A percentile compares a stretch with the other conserved stretches of the same genome.
phyloP scores from a whole-genome alignment of 495 filamentous ascomycete species.

The Penicilliopsis zonata region DNA sequence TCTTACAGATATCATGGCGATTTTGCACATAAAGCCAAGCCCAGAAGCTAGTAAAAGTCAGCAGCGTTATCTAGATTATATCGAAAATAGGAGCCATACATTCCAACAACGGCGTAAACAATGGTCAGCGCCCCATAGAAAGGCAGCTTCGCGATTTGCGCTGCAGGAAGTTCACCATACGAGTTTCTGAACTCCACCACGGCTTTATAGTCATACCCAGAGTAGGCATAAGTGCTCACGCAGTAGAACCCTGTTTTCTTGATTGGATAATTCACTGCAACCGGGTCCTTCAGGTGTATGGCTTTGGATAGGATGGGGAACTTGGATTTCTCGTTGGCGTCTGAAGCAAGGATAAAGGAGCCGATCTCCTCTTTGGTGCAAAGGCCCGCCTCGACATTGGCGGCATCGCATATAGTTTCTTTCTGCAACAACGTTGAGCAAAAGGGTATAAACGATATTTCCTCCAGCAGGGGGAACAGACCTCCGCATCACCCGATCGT shows the following conservation, averaged over 20 bases:
- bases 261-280: slow-evolving; percentile 67
- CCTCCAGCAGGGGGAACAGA: slow-evolving; percentile 6
- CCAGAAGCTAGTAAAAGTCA: slow-evolving; percentile 57
- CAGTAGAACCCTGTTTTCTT: slow-evolving; percentile 94
- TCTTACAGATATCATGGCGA: slow-evolving; percentile 75
- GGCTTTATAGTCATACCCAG: slow-evolving; percentile 52
- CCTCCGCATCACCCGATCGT: slow-evolving; percentile 20
- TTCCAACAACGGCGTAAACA: slow-evolving; percentile 76
- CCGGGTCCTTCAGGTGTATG: slow-evolving; percentile 66
- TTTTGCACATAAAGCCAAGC: slow-evolving; percentile 93
- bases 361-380: slow-evolving; percentile 69
- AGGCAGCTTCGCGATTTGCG: slow-evolving; percentile 91
- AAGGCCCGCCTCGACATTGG: slow-evolving; percentile 48
- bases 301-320: slow-evolving; percentile 66
- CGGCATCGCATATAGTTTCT: slow-evolving; percentile 64
- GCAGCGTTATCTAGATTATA: slow-evolving; percentile 2
- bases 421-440: slow-evolving; percentile 32
- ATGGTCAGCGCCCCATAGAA: slow-evolving; percentile 96
- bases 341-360: slow-evolving; percentile 68
- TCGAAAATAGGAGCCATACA: slow-evolving; percentile 30
- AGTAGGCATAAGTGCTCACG: slow-evolving; percentile 62
- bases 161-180: slow-evolving; percentile 88
- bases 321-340: slow-evolving; percentile 54
- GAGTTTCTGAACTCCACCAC: slow-evolving; percentile 89
- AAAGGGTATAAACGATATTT: background rate